These are phyloP conservation scores for Sclerospora graminicola DNA, from an alignment of 352 stramenopile genomes.

Conservation along the genomic window DNA sequence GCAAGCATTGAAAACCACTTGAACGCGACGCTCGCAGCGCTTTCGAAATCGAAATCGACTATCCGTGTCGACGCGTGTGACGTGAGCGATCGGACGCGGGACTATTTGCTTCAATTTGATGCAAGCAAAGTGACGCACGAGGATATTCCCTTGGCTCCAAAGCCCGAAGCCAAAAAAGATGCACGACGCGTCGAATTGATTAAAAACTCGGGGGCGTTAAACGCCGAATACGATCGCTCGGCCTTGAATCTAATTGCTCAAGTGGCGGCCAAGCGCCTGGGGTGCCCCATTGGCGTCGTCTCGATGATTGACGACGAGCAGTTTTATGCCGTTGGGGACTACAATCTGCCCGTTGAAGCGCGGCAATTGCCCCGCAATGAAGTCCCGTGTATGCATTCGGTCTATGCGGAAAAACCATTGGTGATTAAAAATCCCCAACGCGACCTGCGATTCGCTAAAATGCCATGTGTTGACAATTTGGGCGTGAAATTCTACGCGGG, in stretches of 20 bases:
- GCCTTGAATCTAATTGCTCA: conserved; percentile 51
- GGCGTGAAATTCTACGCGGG: conserved; percentile 66
- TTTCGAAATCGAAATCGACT: not conserved
- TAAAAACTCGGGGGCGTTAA: conserved; percentile 29
- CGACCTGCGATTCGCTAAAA: conserved; percentile 59
- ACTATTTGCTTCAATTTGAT: conserved; percentile 45
- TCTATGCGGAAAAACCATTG: conserved; percentile 54
- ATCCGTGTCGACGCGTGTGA: not conserved
- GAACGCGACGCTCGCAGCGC: not conserved
- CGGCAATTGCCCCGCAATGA: conserved; percentile 28
- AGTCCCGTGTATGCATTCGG: conserved; percentile 37
- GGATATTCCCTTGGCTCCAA: conserved; percentile 37
- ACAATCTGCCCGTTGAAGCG: conserved; percentile 22
- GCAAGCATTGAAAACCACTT: not conserved
- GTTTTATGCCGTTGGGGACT: conserved; percentile 43
- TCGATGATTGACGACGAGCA: conserved; percentile 41
- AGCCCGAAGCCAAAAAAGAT: conserved; percentile 32
- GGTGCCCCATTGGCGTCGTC: conserved; percentile 52
- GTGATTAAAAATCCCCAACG: conserved; percentile 57
- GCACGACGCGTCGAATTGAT: conserved; percentile 30
- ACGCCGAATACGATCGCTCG: conserved; percentile 29
- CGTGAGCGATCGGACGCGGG: conserved; percentile 1
- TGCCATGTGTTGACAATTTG: conserved; percentile 33
- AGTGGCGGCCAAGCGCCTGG: conserved; percentile 44
- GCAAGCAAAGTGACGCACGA: conserved; percentile 12